Evolutionary conservation across 2,329 filamentous ascomycete species (phyloP).

Genomic region (Ophiostoma montium): DNA sequence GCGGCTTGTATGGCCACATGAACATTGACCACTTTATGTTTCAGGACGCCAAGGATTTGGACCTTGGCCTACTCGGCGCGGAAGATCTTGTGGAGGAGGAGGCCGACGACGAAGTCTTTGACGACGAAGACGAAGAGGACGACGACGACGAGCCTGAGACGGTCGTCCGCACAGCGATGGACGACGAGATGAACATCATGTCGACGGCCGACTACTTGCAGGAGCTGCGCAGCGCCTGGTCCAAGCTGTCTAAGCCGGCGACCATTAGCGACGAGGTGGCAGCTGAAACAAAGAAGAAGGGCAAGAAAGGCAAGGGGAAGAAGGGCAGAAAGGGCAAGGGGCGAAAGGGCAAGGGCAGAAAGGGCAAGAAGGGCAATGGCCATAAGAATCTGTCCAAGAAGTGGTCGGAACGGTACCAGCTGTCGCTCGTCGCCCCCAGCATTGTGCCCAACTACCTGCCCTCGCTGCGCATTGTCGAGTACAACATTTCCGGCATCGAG

Average conservation of each 20-base stretch:
- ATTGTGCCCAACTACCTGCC: slow-evolving; percentile 90
- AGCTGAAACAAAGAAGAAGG: slow-evolving; percentile 14
- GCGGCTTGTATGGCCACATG: slow-evolving; percentile 83
- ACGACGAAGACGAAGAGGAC: slow-evolving; percentile 18
- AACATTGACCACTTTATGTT: slow-evolving; percentile 96
- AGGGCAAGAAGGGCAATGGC: slow-evolving; percentile 20
- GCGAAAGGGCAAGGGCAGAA: slow-evolving; percentile 20
- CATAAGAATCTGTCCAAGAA: slow-evolving; percentile 24
- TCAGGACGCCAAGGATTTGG: slow-evolving; percentile 68
- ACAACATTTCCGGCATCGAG: slow-evolving; percentile 75
- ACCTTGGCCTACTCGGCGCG: slow-evolving; percentile 34
- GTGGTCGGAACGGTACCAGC: slow-evolving; percentile 72
- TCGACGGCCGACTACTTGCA: slow-evolving; percentile 70
- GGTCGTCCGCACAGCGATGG: slow-evolving; percentile 24
- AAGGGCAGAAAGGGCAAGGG: slow-evolving; percentile 21
- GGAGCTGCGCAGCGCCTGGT: slow-evolving; percentile 67
- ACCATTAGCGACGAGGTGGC: slow-evolving; percentile 7
- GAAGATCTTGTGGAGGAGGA: not conserved
- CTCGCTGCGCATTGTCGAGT: slow-evolving; percentile 78
- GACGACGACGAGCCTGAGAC: not conserved
- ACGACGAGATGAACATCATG: slow-evolving; percentile 42
- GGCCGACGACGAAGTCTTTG: slow-evolving; percentile 10
- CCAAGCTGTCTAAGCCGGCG: slow-evolving; percentile 47
- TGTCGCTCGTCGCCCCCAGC: slow-evolving; percentile 71
- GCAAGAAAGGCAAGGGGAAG: slow-evolving; percentile 19